A percentile compares a stretch with the other conserved stretches of the same genome.
Evolutionary conservation across 2,329 filamentous ascomycete species (phyloP).

Genomic region (Xylaria digitata): DNA sequence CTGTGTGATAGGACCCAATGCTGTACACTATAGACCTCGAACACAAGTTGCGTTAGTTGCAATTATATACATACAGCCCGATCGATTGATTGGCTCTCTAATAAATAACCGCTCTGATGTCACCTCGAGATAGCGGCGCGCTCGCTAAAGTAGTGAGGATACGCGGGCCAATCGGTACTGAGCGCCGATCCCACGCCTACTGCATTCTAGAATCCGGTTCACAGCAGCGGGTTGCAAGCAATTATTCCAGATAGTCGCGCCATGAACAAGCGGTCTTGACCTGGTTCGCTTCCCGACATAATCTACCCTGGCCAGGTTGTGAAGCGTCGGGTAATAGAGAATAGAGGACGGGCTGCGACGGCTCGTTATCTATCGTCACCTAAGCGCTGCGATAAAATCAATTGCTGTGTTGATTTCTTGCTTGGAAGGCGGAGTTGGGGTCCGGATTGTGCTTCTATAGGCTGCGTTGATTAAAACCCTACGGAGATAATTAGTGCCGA

Average conservation of each 20-base stretch:
- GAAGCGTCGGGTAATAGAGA: slow-evolving; percentile 20
- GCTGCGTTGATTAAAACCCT: slow-evolving; percentile 1
- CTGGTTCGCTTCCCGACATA: slow-evolving; percentile 11
- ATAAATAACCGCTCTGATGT: slow-evolving; percentile 23
- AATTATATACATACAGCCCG: background rate
- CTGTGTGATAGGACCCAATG: background rate
- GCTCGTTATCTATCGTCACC: slow-evolving; percentile 19
- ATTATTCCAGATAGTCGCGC: background rate
- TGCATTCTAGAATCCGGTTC: slow-evolving; percentile 26
- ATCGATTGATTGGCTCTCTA: slow-evolving; percentile 16
- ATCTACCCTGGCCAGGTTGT: slow-evolving; percentile 24
- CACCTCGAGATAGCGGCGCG: slow-evolving; percentile 20
- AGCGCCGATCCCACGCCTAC: slow-evolving; percentile 22
- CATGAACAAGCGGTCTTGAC: slow-evolving; percentile 8
- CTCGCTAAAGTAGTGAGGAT: background rate
- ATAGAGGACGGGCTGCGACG: slow-evolving; percentile 19
- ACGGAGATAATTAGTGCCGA: background rate
- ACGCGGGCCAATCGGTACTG: slow-evolving; percentile 24
- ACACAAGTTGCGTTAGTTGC: background rate
- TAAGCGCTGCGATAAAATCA: background rate
- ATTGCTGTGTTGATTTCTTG: background rate
- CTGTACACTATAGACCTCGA: slow-evolving; percentile 14
- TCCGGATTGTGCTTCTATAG: slow-evolving; percentile 8
- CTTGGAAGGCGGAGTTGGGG: slow-evolving; percentile 6
- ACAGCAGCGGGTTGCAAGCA: slow-evolving; percentile 19